Base-by-base conservation (phyloP, 2,329 filamentous ascomycete genomes). In the Penicillium freii region DNA sequence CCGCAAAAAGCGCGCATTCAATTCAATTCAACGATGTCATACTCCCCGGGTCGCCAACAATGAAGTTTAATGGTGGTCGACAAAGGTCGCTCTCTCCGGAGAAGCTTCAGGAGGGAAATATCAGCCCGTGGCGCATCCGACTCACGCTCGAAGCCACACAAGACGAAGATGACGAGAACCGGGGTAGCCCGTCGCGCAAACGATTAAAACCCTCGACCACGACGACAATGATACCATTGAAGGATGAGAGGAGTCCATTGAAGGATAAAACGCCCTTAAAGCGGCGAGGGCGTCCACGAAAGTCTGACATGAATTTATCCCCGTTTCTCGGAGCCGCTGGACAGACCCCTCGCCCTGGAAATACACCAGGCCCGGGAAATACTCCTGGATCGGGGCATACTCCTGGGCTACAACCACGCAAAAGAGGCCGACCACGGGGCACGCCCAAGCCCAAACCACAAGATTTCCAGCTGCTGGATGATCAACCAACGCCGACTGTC, bases 111-210 rank as follows among this genome's bases (percentile, higher is more conserved):
- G 75, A 75, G 9, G 73, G 71, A 8, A 77, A 77, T 66, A 65
- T 75, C 15, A 80, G 77, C 61, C 78, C 78, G 29, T 80, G 78
- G 78, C 75, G 77, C 54, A 79, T 80, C 56, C 72, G 76, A 44
- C 77, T 80, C 25, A 80, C 78, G 0, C 72, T 80, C 36, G 77
- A 80, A 65, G 78, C 78, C 21, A 77, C 77, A 43, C 76, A 80
- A 51, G 76, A 78, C 38, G 75, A 74, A 33, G 72, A 69, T 29
- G 67, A 72, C 43, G 72, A 69, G 39, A 68, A 72, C 46, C 60
- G 68, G 43, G 67, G 56, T 21, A 69, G 66, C 44, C 67, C 69
- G 25, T 65, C 67, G 54, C 70, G 67, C 59, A 76, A 72, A 65
- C 67, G 68, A 36, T 58, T 63, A 6, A 66, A 62, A 33, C 69